A percentile compares a stretch with the other conserved stretches of the same genome.
Conservation (phyloP, 1,284 basidiomycete genomes). For the Melampsora abietis-canadensis region DNA sequence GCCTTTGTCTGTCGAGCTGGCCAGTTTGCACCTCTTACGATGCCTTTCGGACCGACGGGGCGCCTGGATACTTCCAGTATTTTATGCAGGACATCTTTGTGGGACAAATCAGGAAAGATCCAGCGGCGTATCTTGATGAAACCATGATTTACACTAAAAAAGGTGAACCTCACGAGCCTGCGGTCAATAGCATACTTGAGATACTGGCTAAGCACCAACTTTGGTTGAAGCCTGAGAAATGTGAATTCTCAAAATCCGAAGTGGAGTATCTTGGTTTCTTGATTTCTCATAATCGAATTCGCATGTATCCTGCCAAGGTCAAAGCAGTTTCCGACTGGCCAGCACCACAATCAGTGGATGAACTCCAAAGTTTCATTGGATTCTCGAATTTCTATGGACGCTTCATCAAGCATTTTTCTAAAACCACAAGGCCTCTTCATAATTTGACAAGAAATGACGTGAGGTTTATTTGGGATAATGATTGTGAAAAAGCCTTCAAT, state of each 20-base stretch:
- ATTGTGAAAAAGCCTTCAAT: not conserved
- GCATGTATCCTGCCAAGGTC: too few relatives aligned
- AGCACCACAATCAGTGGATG: not conserved
- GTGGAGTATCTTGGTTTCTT: too few relatives aligned
- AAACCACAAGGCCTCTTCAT: not conserved
- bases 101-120: too few relatives aligned
- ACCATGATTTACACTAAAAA: not conserved
- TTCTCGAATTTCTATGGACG: conserved; percentile 8
- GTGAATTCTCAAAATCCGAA: too few relatives aligned
- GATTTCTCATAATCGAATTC: too few relatives aligned
- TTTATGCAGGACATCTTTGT: too few relatives aligned
- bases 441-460: conserved; percentile 7
- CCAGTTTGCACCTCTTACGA: too few relatives aligned
- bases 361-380: conserved; percentile 1
- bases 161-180: not conserved
- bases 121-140: too few relatives aligned
- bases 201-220: not conserved
- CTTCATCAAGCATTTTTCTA: conserved; percentile 13
- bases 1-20: too few relatives aligned
- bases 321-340: conserved; percentile 10
- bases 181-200: not conserved
- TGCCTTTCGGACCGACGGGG: too few relatives aligned
- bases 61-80: too few relatives aligned
- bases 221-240: not conserved
- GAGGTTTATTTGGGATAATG: not conserved